A percentile compares a stretch with the other conserved stretches of the same genome.
Evolutionary conservation across 495 filamentous ascomycete species (phyloP).

Genomic region (Penicillium antarcticum): DNA sequence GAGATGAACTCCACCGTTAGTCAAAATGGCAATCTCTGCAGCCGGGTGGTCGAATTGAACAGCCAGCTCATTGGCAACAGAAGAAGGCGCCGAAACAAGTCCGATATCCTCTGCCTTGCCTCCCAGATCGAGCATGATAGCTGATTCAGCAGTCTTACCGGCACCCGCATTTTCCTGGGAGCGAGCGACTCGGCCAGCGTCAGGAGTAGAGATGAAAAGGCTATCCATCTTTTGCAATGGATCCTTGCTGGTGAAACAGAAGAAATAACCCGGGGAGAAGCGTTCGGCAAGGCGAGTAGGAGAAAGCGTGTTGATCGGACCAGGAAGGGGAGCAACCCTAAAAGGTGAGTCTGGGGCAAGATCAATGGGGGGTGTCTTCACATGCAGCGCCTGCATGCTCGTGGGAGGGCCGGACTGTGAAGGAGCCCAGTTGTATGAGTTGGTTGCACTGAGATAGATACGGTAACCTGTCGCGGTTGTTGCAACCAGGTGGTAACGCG

Average conservation of each 20-base stretch:
- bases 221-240: constrained; percentile 51
- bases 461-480: constrained; percentile 88
- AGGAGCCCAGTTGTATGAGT: constrained; percentile 63
- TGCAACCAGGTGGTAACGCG: constrained; percentile 82
- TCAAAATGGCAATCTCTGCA: constrained; percentile 84
- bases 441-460: constrained; percentile 87
- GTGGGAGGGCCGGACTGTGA: constrained; percentile 65
- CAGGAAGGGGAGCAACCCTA: constrained; percentile 23
- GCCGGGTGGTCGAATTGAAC: constrained; percentile 83
- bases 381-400: constrained; percentile 94
- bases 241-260: constrained; percentile 67
- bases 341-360: constrained; percentile 17
- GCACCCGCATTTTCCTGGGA: constrained; percentile 49
- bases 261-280: constrained; percentile 86
- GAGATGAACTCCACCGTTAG: constrained; percentile 82
- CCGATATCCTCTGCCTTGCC: constrained; percentile 74
- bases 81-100: constrained; percentile 64
- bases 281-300: constrained; percentile 57
- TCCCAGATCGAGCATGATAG: constrained; percentile 67
- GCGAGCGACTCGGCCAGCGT: constrained; percentile 73
- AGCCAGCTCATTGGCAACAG: constrained; percentile 86
- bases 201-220: constrained; percentile 82
- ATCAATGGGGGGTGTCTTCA: constrained; percentile 81
- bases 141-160: constrained; percentile 62
- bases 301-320: constrained; percentile 45